Evolutionary conservation across 2,329 filamentous ascomycete species (phyloP).

Genomic region (Colletotrichum sojae): DNA sequence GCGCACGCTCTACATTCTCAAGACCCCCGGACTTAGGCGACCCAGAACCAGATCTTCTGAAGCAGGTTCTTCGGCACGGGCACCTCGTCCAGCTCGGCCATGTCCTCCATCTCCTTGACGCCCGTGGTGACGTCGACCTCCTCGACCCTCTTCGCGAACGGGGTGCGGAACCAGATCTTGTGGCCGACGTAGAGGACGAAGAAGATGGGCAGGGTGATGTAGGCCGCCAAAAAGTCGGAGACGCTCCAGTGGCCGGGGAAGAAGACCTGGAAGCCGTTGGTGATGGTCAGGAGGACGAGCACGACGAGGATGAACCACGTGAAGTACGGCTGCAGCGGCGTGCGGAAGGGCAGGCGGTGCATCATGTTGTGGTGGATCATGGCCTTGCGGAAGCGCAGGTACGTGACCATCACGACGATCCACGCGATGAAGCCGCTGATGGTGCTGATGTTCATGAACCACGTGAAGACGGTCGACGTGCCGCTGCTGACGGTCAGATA

Average conservation of each 20-base stretch:
- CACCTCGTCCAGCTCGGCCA: conserved; percentile 63
- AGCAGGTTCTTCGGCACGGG: conserved; percentile 65
- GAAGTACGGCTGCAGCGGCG: conserved; percentile 72
- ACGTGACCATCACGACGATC: conserved; percentile 71
- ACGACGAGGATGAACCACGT: conserved; percentile 72
- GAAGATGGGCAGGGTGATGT: conserved; percentile 75
- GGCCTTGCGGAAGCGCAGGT: conserved; percentile 71
- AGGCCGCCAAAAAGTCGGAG: conserved; percentile 74
- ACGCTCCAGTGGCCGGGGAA: conserved; percentile 75
- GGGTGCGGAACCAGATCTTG: conserved; percentile 65
- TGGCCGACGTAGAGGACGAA: conserved; percentile 72
- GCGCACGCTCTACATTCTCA: neutral
- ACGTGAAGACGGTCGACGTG: conserved; percentile 76
- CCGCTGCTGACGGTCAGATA: conserved; percentile 78
- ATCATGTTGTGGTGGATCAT: conserved; percentile 67
- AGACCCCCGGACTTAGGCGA: conserved; percentile 54
- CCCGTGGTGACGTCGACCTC: conserved; percentile 71
- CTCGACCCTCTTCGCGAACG: conserved; percentile 56
- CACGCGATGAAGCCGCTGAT: conserved; percentile 73
- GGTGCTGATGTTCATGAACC: conserved; percentile 80
- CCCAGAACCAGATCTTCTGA: conserved; percentile 70
- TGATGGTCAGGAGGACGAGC: conserved; percentile 74
- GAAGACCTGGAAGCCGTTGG: conserved; percentile 84
- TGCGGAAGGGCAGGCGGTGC: conserved; percentile 65
- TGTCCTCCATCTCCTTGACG: conserved; percentile 74